These are phyloP conservation scores for Nissolia schottii DNA, from an alignment of 306 rosid species.

Conservation along the genomic window DNA sequence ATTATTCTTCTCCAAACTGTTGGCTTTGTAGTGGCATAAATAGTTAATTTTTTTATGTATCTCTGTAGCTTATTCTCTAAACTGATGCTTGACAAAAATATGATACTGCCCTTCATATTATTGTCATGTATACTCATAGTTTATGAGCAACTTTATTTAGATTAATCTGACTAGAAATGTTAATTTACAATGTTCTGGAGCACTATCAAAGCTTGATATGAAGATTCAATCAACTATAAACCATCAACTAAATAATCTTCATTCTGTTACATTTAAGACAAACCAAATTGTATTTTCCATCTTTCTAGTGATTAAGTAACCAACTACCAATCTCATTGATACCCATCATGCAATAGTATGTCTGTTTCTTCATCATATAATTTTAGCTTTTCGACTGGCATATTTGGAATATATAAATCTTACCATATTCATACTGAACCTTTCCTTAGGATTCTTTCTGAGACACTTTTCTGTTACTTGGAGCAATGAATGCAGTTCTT, in stretches of 20 bases:
- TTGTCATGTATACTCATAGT: neutral
- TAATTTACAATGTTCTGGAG: neutral
- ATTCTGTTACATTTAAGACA: neutral
- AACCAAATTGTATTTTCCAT: neutral
- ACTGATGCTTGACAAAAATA: no score
- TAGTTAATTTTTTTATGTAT: no score
- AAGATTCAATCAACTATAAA: neutral
- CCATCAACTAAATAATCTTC: neutral
- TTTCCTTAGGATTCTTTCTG: conserved; percentile 36
- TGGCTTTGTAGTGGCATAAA: neutral
- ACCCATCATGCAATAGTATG: neutral
- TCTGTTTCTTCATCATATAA: neutral
- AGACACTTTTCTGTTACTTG: conserved; percentile 33
- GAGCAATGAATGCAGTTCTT: conserved; percentile 32
- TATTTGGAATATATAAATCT: neutral
- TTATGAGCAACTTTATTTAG: neutral
- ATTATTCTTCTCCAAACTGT: neutral
- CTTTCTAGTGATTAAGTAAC: neutral
- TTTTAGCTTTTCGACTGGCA: neutral
- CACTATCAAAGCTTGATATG: neutral
- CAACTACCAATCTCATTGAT: neutral
- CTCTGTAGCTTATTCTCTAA: no score
- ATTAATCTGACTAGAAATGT: neutral
- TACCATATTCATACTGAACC: conserved; percentile 41
- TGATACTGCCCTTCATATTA: no score